phyloP scores from a whole-genome alignment of 2,329 filamentous ascomycete species.

The Colletotrichum cereale region DNA sequence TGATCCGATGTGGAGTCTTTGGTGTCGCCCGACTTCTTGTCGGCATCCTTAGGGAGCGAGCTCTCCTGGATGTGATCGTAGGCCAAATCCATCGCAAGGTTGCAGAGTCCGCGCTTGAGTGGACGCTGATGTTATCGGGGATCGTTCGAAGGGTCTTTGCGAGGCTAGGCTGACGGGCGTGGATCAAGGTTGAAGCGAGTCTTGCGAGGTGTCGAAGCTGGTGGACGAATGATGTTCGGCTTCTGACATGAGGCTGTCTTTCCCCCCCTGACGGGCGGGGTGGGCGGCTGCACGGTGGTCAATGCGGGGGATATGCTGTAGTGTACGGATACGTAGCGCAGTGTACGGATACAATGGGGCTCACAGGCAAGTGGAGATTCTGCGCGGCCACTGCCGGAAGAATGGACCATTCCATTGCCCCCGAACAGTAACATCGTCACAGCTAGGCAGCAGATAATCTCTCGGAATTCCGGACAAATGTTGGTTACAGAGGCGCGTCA shows the following conservation, averaged over 20 bases:
- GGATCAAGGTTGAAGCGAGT: slow-evolving; percentile 17
- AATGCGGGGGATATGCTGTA: slow-evolving; percentile 24
- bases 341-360: not conserved
- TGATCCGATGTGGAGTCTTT: slow-evolving; percentile 57
- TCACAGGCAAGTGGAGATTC: slow-evolving; percentile 13
- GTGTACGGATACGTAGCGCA: not conserved
- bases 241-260: slow-evolving; percentile 36
- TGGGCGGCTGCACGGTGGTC: slow-evolving; percentile 36
- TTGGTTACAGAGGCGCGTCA: no score
- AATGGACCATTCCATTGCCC: slow-evolving; percentile 17
- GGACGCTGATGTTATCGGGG: not conserved
- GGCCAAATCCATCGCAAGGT: slow-evolving; percentile 83
- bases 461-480: not conserved
- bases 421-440: not conserved
- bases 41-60: slow-evolving; percentile 71
- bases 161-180: slow-evolving; percentile 34
- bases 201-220: slow-evolving; percentile 28
- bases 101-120: slow-evolving; percentile 11
- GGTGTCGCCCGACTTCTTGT: slow-evolving; percentile 55
- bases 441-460: not conserved
- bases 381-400: slow-evolving; percentile 24
- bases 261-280: slow-evolving; percentile 30
- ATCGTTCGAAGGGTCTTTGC: slow-evolving; percentile 9
- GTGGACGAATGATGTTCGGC: slow-evolving; percentile 35
- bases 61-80: slow-evolving; percentile 98